phyloP scores from a whole-genome alignment of 768 basidiomycete genomes.

The Albatrellus ellisii region DNA sequence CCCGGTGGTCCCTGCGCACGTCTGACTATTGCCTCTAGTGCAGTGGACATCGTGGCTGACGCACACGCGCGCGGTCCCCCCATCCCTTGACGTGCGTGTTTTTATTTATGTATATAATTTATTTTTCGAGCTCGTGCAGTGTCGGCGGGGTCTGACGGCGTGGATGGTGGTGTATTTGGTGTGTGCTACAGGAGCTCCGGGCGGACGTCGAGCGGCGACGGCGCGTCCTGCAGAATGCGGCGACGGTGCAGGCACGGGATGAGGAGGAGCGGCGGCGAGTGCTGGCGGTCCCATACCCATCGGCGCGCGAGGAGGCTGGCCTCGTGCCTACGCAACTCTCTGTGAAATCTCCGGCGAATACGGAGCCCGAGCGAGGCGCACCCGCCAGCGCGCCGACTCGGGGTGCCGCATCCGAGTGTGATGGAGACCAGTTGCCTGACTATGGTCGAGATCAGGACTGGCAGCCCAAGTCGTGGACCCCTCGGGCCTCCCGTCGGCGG shows the following conservation, averaged over 20 bases:
- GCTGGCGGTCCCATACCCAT: neutral
- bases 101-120: neutral
- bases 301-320: neutral
- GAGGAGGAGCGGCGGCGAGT: conserved; percentile 8
- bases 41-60: conserved; percentile 13
- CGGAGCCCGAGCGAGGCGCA: neutral
- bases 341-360: neutral
- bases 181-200: conserved; percentile 8
- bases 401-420: neutral
- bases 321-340: neutral
- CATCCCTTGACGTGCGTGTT: conserved; percentile 7
- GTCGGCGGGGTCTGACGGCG: no score
- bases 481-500: neutral
- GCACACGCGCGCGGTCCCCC: conserved; percentile 8
- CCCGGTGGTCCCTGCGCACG: neutral
- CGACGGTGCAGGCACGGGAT: conserved; percentile 9
- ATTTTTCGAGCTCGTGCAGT: neutral
- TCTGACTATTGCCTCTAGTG: conserved; percentile 3
- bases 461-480: conserved; percentile 12
- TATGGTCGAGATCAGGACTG: conserved; percentile 7
- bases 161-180: no score
- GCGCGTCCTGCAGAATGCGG: conserved; percentile 9
- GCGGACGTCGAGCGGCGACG: conserved; percentile 9
- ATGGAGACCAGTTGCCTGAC: neutral
- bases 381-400: neutral